Conservation (phyloP, 495 filamentous ascomycete species). For the Penicillium tannophilum region DNA sequence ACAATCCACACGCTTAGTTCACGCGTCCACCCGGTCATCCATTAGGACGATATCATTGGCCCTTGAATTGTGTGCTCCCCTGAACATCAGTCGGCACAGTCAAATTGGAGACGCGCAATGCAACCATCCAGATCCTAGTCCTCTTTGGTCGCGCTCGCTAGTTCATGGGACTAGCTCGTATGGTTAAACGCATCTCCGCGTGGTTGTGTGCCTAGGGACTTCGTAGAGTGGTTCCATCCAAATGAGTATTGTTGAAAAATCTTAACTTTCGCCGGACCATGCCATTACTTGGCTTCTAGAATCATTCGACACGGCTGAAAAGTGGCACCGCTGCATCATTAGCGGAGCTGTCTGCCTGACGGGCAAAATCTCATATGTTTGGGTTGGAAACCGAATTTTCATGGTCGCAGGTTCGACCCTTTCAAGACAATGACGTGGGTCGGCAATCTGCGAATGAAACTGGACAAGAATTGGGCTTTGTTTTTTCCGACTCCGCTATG, state of each 20-base stretch:
- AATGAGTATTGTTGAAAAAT: not conserved
- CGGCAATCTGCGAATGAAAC: not conserved
- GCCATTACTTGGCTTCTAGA: not conserved
- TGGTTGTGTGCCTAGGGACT: not conserved
- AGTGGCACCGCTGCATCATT: not conserved
- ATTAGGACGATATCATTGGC: not conserved
- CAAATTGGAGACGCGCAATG: constrained; percentile 2
- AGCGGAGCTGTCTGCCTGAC: not conserved
- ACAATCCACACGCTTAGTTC: not conserved
- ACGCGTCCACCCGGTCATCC: not conserved
- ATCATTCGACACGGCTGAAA: constrained; percentile 1
- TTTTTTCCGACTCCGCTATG: constrained; percentile 7
- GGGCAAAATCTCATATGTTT: not conserved
- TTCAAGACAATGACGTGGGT: constrained; percentile 8
- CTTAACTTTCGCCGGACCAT: not conserved
- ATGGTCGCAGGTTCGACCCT: not conserved
- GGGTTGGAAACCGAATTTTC: not conserved
- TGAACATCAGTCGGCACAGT: constrained; percentile 1
- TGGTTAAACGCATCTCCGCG: constrained; percentile 6
- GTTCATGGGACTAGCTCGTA: constrained; percentile 2
- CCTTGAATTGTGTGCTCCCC: not conserved
- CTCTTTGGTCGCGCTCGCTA: not conserved
- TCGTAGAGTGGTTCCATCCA: not conserved
- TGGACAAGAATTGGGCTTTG: not conserved
- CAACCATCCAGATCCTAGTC: not conserved